A percentile compares a stretch with the other conserved stretches of the same genome.
Evolutionary conservation across 108 stramenopile species (phyloP).

Genomic region (Epipyxis sp.): DNA sequence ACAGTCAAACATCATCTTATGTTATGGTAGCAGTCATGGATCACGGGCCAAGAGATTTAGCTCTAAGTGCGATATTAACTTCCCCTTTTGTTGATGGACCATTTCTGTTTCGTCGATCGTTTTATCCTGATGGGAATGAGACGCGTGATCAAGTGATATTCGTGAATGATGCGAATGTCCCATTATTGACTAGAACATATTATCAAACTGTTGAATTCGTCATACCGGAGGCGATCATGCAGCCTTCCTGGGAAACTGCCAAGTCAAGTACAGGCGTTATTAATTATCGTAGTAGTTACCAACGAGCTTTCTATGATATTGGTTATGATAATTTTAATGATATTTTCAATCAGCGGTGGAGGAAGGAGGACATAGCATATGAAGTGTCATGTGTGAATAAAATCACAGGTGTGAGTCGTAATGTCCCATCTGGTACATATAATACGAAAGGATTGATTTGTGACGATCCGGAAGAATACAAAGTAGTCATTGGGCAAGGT

Average conservation of each 20-base stretch:
- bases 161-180: conserved; percentile 48
- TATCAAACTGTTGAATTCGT: conserved; percentile 70
- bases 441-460: conserved; percentile 65
- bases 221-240: conserved; percentile 72
- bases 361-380: conserved; percentile 72
- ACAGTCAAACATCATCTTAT: conserved; percentile 55
- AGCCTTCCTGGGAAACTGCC: conserved; percentile 79
- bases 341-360: conserved; percentile 74
- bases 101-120: conserved; percentile 62
- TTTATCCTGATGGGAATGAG: conserved; percentile 81
- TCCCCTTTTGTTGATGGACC: conserved; percentile 68
- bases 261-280: conserved; percentile 59
- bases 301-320: conserved; percentile 67
- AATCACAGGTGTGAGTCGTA: conserved; percentile 54
- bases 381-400: conserved; percentile 65
- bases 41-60: conserved; percentile 54
- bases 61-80: conserved; percentile 68
- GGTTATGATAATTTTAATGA: conserved; percentile 81
- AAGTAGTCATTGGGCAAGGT: conserved; percentile 66
- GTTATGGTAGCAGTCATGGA: conserved; percentile 81
- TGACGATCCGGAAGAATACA: conserved; percentile 66
- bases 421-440: conserved; percentile 53
- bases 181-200: conserved; percentile 64
- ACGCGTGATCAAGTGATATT: conserved; percentile 68
- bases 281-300: conserved; percentile 72